Evolutionary conservation across 257 asterid species (phyloP), one percentile per base, ranked within the genome.

Genomic region (Solanum peruvianum): DNA sequence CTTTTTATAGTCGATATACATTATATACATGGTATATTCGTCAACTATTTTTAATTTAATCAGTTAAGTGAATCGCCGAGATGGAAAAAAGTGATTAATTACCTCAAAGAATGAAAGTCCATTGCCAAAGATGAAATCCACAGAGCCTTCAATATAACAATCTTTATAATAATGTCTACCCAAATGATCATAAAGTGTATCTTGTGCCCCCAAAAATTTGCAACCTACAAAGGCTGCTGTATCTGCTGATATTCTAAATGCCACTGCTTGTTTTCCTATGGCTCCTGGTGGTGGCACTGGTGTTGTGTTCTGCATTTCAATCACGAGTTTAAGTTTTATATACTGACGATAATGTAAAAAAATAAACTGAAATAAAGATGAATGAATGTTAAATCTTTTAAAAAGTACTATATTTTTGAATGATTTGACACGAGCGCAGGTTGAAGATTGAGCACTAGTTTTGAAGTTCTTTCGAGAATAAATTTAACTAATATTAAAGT

Each of bases 101-200:
- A 95, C 98, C 98, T 96, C 99, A 87, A 93, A 96, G 81, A 96
- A 86, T 60, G 98, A 94, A 33, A 96, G 98, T 5, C 91, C 99
- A 80, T 94, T 96, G 73, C 99, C 98, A 69, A 96, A 96, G 89
- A 96, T 94, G 92, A 96, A 96, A 77, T 96, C 98, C 31, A 96
- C 99, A 2, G 98, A 96, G 37, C 99, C 99, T 91, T 96, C 98
- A 77, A 96, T 93, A 88, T 94, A 96, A 89, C 99, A 96, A 49
- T 94, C 98, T 85, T 93, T 95, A 90, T 94, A 96, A 89, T 96
- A 96, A 88, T 96, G 99, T 86, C 99, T 91, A 1, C 98, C 99
- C 14, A 91, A 9, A 83, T 96, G 99, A 85, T 96, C 98, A 83
- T 95, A 96, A 20, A 95, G 90, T 11, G 99, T 96, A 90, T 96